Evolutionary conservation across 495 filamentous ascomycete species (phyloP), one percentile per base, ranked within the genome.

Genomic region (Penicillium manginii): DNA sequence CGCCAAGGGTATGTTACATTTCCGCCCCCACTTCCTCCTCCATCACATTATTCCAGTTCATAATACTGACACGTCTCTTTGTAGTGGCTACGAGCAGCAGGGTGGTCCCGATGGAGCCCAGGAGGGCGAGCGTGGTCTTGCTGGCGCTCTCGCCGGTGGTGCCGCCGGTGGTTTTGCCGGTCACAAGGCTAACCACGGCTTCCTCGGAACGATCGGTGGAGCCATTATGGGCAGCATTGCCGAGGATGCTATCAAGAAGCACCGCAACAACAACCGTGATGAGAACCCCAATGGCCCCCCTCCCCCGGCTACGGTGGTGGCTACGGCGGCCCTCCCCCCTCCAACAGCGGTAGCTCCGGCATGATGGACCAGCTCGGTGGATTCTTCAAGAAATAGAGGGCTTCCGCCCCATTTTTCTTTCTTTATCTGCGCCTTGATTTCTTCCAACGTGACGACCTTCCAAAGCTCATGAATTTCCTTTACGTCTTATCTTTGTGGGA

Each of bases 131-230:
- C 78, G 79, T 71, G 78, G 78, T 61, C 68, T 81, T 10, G 72
- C 67, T 42, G 76, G 78, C 51, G 76, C 78, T 21, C 67, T 79
- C 51, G 75, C 74, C 43, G 78, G 78, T 57, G 78, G 75, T 66
- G 68, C 73, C 17, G 78, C 75, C 39, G 78, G 77, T 59, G 75
- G 71, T 45, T 78, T 75, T 54, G 71, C 67, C 22, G 78, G 78
- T 60, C 78, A 81, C 77, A 79, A 81, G 71, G 78, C 73, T 58
- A 71, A 77, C 66, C 78, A 80, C 73, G 78, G 78, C 40, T 63
- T 80, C 61, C 76, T 81, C 55, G 77, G 78, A 59, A 73, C 77
- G n/a, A 75, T 81, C 31, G 78, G 78, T 61, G 78, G 78, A 43
- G 78, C 78, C 37, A 76, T 81, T 63, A 70, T 80, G 5, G 78